phyloP scores from a whole-genome alignment of 768 basidiomycete genomes.

The Rhodotorula kratochvilovae region DNA sequence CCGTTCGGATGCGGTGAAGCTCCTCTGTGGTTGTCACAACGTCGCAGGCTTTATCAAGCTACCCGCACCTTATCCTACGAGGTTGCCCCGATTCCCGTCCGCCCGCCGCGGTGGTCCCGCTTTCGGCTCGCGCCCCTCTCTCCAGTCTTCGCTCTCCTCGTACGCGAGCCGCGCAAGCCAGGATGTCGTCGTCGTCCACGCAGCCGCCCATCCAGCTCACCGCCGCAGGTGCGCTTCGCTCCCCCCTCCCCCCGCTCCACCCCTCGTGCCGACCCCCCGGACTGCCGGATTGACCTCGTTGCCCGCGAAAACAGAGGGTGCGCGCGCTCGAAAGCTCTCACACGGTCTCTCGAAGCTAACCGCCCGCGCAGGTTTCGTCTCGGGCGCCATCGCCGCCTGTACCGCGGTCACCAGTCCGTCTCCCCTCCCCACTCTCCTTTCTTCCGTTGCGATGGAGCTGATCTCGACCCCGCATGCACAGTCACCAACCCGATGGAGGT shows the following conservation, averaged over 20 bases:
- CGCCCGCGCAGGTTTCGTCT: constrained; percentile 62
- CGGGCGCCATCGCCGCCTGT: constrained; percentile 86
- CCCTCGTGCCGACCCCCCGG: neutral
- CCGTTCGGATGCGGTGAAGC: too few species aligned
- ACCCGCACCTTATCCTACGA: too few species aligned
- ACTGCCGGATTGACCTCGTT: neutral
- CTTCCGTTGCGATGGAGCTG: neutral
- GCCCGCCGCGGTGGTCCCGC: too few species aligned
- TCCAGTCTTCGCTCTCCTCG: too few species aligned
- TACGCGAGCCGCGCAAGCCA: neutral
- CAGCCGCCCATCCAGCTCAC: constrained; percentile 17
- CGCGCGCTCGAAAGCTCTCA: neutral
- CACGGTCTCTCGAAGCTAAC: too few species aligned
- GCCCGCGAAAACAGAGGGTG: constrained; percentile 13
- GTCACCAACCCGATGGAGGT: constrained; percentile 51
- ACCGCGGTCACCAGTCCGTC: constrained; percentile 60
- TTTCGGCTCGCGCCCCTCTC: too few species aligned
- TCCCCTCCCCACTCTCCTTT: neutral
- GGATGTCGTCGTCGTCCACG: neutral
- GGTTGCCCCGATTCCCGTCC: too few species aligned
- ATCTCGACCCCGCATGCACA: constrained; percentile 47
- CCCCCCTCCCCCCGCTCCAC: neutral
- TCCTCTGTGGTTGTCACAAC: too few species aligned
- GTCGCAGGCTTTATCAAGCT: too few species aligned
- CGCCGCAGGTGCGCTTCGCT: constrained; percentile 12